Evolutionary conservation across 2,329 filamentous ascomycete species (phyloP), one percentile per base, ranked within the genome.

Genomic region (Teratosphaeria destructans): DNA sequence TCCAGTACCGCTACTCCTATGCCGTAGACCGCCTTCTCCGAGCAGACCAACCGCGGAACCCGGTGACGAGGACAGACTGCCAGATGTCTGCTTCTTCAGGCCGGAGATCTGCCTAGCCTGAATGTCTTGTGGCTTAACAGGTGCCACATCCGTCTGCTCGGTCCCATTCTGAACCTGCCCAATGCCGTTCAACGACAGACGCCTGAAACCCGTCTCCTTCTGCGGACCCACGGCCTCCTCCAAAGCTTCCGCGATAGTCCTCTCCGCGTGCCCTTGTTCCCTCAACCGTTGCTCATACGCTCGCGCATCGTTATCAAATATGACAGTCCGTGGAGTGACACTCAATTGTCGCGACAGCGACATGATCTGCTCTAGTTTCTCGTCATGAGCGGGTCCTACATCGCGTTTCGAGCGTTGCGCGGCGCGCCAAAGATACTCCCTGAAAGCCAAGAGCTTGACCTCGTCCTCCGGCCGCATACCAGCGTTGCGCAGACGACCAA

Each of bases 401-500:
- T 82, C 79, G 3, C 85, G 83, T 10, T 82, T 77, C 68, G 86
- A 89, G 62, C 89, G 85, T 66, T 85, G 84, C 56, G 88, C 88
- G 7, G 94, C 81, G 47, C 89, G 85, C 89, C 90, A 96, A 49
- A 99, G 89, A 68, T 95, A 97, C 70, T 96, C 92, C 60, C 89
- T 82, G 11, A 99, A 78, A 5, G 86, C 88, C 39, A 97, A 77
- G 2, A 99, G 77, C 72, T 99, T 97, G 70, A 88, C 84, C 65
- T 99, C 94, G 66, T 99, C 93, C 53, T 96, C 92, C 0, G 80
- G 70, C 1, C 81, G 78, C 78, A 99, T 84, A 0, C 94, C 94
- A 52, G 95, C 84, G 64, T 90, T 95, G 56, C 89, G 84, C 55
- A 99, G 76, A 64, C 90, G 88, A 14, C 83, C 80, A n/a, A 99